Base-by-base conservation (phyloP, 345 rosid genomes). In the Lagerstroemia speciosa region DNA sequence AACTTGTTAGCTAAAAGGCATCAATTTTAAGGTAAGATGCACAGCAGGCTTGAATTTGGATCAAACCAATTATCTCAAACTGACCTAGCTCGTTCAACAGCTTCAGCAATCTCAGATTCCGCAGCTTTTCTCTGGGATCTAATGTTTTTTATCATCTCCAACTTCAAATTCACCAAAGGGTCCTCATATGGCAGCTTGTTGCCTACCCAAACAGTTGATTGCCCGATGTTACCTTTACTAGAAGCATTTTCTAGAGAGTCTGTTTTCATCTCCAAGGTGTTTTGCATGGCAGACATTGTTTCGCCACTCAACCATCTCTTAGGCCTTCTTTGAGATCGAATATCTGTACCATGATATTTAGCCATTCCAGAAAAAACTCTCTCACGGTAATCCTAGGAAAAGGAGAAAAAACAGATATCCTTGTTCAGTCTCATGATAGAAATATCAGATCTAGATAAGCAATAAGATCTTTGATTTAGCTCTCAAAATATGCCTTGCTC, bases 101-200 rank as follows among this genome's bases (percentile, higher is more conserved):
- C 96, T 73, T 87, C 89, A 46, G 73, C 74, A 81, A 83, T 89
- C 81, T 80, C 80, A 8, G 87, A 82, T 76, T 89, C 93, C 76
- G 71, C 80, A 10, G 87, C 82, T 34, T 80, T 83, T 76, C 98
- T 77, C 79, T 86, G 78, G 41, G 91, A 91, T 85, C 92, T 85
- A 41, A 93, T 86, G 73, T 76, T 83, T 81, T 87, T 93, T 65
- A 93, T 82, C 96, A 93, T 87, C 79, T 85, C 87, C 70, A 93
- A 79, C 78, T 93, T 93, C 5, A 86, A 80, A 69, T 77, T 79
- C 31, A 83, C 89, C 73, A 85, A 69, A 75, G 97, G 93, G 83
- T 91, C 98, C 71, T 86, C 85, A 74, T 86, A 93, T 37, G 70
- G 69, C 1, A 89, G 86, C 60, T 12, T 62, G 20, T 67, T 72